Conservation (phyloP, 768 basidiomycete genomes). For the Phlebiopsis gigantea region DNA sequence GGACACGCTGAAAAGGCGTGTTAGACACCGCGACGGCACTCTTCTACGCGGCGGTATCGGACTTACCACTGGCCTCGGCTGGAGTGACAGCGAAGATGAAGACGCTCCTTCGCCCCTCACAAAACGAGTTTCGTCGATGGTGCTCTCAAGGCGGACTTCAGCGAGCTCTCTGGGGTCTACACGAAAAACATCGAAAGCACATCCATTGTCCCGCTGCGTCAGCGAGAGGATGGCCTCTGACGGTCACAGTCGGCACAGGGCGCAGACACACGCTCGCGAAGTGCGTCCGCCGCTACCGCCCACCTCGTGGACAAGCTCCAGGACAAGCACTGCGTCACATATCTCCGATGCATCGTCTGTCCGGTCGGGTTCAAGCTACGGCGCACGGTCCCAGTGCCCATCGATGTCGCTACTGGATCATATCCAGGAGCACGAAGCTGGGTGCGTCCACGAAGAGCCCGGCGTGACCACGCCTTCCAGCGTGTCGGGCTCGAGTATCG, state of each 20-base stretch:
- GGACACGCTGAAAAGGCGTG: constrained; percentile 29
- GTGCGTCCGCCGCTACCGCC: constrained; percentile 15
- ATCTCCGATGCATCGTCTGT: constrained; percentile 16
- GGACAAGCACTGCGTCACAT: constrained; percentile 13
- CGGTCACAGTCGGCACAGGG: constrained; percentile 7
- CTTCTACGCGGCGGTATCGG: constrained; percentile 33
- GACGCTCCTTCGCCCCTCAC: constrained; percentile 35
- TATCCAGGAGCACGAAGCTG: constrained; percentile 14
- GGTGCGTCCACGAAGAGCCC: constrained; percentile 11
- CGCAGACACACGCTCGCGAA: constrained; percentile 1
- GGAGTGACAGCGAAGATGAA: constrained; percentile 41
- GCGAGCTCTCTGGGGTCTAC: constrained; percentile 12
- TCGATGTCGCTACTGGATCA: constrained; percentile 8
- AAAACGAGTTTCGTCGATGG: constrained; percentile 26
- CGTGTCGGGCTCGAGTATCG: constrained; percentile 19
- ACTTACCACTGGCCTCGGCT: constrained; percentile 37
- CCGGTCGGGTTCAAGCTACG: constrained; percentile 10
- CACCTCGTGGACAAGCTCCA: constrained; percentile 17
- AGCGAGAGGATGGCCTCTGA: constrained; percentile 15
- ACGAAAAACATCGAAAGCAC: constrained; percentile 9
- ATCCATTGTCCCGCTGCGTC: constrained; percentile 24
- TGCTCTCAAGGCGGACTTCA: constrained; percentile 18
- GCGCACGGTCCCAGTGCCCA: not conserved
- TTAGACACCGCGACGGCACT: constrained; percentile 33
- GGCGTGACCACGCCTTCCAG: constrained; percentile 17